These are phyloP conservation scores for Apophysomyces ossiformis DNA, from an alignment of 371 early-diverging fungal genomes.

Conservation along the genomic window DNA sequence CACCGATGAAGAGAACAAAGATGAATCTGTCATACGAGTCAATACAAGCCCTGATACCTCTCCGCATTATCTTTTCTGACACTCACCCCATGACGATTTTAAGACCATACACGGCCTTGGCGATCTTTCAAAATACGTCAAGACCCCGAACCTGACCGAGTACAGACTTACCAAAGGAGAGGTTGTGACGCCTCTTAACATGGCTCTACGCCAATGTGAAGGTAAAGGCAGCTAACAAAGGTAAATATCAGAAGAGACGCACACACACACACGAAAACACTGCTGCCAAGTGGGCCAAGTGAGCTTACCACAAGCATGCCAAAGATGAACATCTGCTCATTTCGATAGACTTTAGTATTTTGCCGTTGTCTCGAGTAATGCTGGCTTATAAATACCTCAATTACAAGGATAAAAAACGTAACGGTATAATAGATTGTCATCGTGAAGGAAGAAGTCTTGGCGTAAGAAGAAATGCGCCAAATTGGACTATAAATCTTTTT, in stretches of 20 bases:
- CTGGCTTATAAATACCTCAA: slow-evolving; percentile 38
- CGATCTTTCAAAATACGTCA: slow-evolving; percentile 29
- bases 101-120: slow-evolving; percentile 50
- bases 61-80: neutral
- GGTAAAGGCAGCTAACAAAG: slow-evolving; percentile 60
- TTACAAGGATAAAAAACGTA: slow-evolving; percentile 43
- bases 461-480: neutral
- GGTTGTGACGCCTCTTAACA: slow-evolving; percentile 56
- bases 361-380: neutral
- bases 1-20: slow-evolving; percentile 69
- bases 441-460: slow-evolving; percentile 11
- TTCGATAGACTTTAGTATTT: slow-evolving; percentile 7
- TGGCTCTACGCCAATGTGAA: slow-evolving; percentile 59
- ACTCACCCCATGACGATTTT: slow-evolving; percentile 70
- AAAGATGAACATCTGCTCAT: slow-evolving; percentile 55
- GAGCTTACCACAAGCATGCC: slow-evolving; percentile 50
- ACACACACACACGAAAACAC: neutral
- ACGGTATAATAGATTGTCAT: slow-evolving; percentile 59
- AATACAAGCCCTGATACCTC: neutral
- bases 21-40: slow-evolving; percentile 50
- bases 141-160: neutral
- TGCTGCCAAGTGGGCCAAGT: neutral
- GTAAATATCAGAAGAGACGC: neutral
- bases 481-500: too few species aligned
- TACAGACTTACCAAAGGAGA: slow-evolving; percentile 44